Evolutionary conservation across 176 grass and related monocot genomes (phyloP), one percentile per base, ranked within the genome.

Genomic region (Poa annua): DNA sequence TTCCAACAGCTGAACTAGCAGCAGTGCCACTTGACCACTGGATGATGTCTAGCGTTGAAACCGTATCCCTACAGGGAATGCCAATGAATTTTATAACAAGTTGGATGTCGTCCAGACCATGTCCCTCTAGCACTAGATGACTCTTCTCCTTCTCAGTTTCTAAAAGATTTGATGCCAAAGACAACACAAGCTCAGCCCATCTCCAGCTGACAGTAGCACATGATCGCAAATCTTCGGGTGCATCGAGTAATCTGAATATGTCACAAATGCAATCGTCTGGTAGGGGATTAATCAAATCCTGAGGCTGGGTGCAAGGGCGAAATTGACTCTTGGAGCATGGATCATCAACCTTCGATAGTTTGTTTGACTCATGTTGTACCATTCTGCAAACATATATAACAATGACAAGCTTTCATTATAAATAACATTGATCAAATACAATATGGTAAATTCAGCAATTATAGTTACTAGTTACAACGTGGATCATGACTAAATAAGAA

Each of bases 181-280:
- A 69, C 66, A 41, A 0, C 4, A 41, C 66, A 0, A 69, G 34
- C 19, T 41, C 66, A n/a, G 66, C 66, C 66, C 66, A 69, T 38
- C 66, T 69, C 66, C 36, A 41, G 36, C 19, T 39, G 35, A 69
- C 35, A 69, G 35, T 69, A 21, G 66, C 36, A 41, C 66, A 69
- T 69, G 66, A 69, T 69, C 6, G 9, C 38, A 42, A 69, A 69
- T 69, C 66, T 21, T 69, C 19, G n/a, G 19, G 35, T 9, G 4
- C 66, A 69, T 69, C 66, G 5, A 69, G 66, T 69, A 69, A 21
- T n/a, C 38, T 41, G 66, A 69, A 69, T 69, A 69, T 69, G 35
- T 69, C 9, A 69, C 34, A 36, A 5, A 69, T 69, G 36, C 35
- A 69, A 69, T 41, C 66, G 39, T 41, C 35, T 69, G 66, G 66